Conservation (phyloP, 2,329 filamentous ascomycete species). For the Fusarium xyrophilum region DNA sequence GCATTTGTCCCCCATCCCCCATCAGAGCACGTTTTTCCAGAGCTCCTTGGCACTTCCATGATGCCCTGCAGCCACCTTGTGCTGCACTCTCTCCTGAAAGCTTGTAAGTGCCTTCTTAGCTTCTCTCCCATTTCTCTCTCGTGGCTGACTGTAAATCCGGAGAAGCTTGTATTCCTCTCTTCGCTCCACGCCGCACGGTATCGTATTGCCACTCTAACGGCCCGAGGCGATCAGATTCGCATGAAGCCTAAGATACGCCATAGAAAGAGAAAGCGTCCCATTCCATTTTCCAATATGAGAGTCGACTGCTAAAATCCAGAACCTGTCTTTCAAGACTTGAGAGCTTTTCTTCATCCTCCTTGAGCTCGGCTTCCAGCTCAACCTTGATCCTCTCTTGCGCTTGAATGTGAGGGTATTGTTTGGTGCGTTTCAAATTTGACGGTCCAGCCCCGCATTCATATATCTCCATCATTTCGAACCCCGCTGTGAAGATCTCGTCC, state of each 20-base stretch:
- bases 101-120: too few species aligned
- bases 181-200: too few species aligned
- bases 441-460: not conserved
- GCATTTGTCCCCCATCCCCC: fast-evolving
- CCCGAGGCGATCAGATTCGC: too few species aligned
- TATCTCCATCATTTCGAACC: not conserved
- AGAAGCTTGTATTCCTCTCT: too few species aligned
- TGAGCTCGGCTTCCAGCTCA: not conserved
- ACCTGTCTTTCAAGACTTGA: not conserved
- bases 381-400: too few species aligned
- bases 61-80: too few species aligned
- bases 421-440: not conserved
- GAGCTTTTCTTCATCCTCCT: not conserved
- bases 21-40: not conserved
- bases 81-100: too few species aligned
- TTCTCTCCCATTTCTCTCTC: too few species aligned
- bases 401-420: not conserved
- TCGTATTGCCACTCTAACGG: too few species aligned
- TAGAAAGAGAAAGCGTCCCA: too few species aligned
- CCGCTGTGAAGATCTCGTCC: not conserved
- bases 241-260: too few species aligned
- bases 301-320: not conserved
- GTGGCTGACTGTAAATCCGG: too few species aligned
- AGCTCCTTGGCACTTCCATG: not conserved
- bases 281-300: not conserved